Evolutionary conservation across 495 filamentous ascomycete genomes (phyloP).

Genomic region (Chaetomium cochliodes): DNA sequence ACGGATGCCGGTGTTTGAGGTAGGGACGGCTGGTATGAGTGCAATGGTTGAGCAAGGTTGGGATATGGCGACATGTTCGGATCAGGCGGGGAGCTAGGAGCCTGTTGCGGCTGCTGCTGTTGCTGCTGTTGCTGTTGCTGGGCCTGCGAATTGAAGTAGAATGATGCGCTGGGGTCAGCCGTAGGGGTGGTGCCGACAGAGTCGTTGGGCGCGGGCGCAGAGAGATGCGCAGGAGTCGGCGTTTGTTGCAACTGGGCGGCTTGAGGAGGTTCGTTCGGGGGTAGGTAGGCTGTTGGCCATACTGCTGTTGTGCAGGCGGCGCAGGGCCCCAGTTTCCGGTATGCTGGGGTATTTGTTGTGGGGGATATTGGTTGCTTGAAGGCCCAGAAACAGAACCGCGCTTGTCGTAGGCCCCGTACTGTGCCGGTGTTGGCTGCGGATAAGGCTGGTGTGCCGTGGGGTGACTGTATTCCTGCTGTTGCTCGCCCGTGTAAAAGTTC

Average conservation of each 20-base stretch:
- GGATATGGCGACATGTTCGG: slow-evolving; percentile 45
- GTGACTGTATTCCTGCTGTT: slow-evolving; percentile 53
- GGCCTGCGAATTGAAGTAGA: slow-evolving; percentile 48
- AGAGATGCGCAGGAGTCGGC: slow-evolving; percentile 35
- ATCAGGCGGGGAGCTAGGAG: slow-evolving; percentile 39
- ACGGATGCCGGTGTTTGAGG: slow-evolving; percentile 46
- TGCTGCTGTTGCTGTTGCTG: slow-evolving; percentile 36
- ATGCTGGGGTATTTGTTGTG: slow-evolving; percentile 47
- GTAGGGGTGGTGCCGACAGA: slow-evolving; percentile 36
- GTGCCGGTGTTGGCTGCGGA: slow-evolving; percentile 38
- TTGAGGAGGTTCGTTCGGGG: slow-evolving; percentile 37
- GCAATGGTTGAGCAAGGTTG: slow-evolving; percentile 43
- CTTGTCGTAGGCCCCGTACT: slow-evolving; percentile 42
- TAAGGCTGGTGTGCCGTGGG: slow-evolving; percentile 43
- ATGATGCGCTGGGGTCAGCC: slow-evolving; percentile 48
- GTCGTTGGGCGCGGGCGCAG: slow-evolving; percentile 23
- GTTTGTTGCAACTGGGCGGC: slow-evolving; percentile 33
- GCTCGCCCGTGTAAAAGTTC: slow-evolving; percentile 74
- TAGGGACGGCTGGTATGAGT: slow-evolving; percentile 41
- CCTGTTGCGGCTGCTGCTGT: slow-evolving; percentile 37
- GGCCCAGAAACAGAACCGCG: slow-evolving; percentile 37
- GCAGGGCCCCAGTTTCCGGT: slow-evolving; percentile 46
- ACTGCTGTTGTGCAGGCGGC: slow-evolving; percentile 39
- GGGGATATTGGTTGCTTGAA: slow-evolving; percentile 46
- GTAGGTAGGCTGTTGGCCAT: slow-evolving; percentile 40